Conservation (phyloP, 2,329 filamentous ascomycete species). For the Aureobasidium mangrovei region DNA sequence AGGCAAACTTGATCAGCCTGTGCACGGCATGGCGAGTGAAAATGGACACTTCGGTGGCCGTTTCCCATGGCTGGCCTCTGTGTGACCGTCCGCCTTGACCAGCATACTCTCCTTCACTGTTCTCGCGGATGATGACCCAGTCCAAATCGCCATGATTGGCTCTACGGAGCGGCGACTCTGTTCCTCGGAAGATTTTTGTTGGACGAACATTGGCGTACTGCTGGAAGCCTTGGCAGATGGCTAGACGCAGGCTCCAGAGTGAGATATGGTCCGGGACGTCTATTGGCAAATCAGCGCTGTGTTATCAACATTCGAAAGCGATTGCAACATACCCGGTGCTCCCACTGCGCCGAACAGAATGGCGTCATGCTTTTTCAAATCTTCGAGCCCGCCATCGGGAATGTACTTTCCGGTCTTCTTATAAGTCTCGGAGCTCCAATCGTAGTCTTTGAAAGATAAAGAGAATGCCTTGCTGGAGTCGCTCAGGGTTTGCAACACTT, state of each 20-base stretch:
- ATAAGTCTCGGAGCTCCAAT: conserved; percentile 60
- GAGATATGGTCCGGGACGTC: conserved; percentile 50
- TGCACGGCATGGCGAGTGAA: conserved; percentile 54
- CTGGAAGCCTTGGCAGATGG: conserved; percentile 47
- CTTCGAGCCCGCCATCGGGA: conserved; percentile 50
- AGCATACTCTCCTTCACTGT: conserved; percentile 58
- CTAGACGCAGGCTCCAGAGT: conserved; percentile 47
- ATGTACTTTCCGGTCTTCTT: conserved; percentile 59
- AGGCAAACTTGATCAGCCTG: conserved; percentile 54
- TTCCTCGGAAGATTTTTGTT: conserved; percentile 53
- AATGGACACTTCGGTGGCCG: conserved; percentile 53
- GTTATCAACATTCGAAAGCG: not conserved
- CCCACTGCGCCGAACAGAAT: conserved; percentile 63
- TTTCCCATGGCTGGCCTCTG: conserved; percentile 49
- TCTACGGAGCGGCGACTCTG: conserved; percentile 47
- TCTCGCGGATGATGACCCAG: conserved; percentile 60
- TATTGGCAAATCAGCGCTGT: conserved; percentile 15
- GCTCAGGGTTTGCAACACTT: conserved; percentile 49
- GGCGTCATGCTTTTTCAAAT: conserved; percentile 52
- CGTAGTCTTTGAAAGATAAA: conserved; percentile 53
- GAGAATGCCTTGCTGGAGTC: conserved; percentile 45
- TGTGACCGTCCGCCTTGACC: conserved; percentile 57
- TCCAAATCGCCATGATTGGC: conserved; percentile 51
- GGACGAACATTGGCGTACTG: conserved; percentile 52
- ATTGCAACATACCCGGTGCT: conserved; percentile 39